Evolutionary conservation across 2,329 filamentous ascomycete genomes (phyloP).

Genomic region (Rhynchosporium agropyri): DNA sequence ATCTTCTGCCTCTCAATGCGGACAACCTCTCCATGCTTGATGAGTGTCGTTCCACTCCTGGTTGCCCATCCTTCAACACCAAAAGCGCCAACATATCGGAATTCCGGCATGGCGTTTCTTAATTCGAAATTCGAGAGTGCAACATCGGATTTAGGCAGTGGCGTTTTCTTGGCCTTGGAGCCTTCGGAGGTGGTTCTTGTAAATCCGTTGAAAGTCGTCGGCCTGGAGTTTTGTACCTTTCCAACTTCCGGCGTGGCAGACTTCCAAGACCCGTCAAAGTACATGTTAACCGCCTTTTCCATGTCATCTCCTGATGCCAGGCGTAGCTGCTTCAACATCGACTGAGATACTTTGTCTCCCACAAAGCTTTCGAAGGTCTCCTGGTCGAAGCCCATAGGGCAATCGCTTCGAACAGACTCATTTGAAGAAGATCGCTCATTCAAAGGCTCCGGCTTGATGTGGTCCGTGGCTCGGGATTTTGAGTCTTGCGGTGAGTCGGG

Average conservation of each 20-base stretch:
- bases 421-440: constrained; percentile 10
- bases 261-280: constrained; percentile 70
- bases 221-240: constrained; percentile 20
- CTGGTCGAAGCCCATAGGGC: constrained; percentile 52
- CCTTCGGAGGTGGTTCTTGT: constrained; percentile 28
- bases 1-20: constrained; percentile 85
- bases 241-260: constrained; percentile 19
- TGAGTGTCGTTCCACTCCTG: constrained; percentile 71
- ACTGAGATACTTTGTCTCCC: constrained; percentile 55
- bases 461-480: neutral
- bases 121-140: constrained; percentile 9
- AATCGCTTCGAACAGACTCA: constrained; percentile 28
- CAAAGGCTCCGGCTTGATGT: neutral
- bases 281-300: constrained; percentile 68
- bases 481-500: constrained; percentile 7
- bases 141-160: constrained; percentile 38
- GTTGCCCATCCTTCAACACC: constrained; percentile 93
- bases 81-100: constrained; percentile 86
- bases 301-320: constrained; percentile 59
- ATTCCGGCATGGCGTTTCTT: constrained; percentile 48
- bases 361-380: constrained; percentile 62
- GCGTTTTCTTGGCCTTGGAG: constrained; percentile 8
- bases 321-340: constrained; percentile 54
- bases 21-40: constrained; percentile 82
- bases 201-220: constrained; percentile 37